phyloP scores from a whole-genome alignment of 1,139 yeast species.

The Hansenula lynferdii region DNA sequence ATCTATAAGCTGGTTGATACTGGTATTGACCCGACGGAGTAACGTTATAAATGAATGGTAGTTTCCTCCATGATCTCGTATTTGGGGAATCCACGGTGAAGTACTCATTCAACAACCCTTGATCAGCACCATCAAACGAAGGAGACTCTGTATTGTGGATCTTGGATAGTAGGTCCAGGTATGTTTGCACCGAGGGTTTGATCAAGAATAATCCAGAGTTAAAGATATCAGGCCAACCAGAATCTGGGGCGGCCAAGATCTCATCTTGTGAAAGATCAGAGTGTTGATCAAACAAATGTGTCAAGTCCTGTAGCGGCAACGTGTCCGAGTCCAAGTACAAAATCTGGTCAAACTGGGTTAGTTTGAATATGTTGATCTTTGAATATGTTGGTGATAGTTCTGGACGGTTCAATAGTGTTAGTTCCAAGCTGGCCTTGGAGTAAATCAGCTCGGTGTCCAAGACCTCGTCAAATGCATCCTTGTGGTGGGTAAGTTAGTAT shows the following conservation, averaged over 20 bases:
- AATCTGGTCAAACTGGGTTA: slow-evolving; percentile 52
- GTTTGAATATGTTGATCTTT: slow-evolving; percentile 70
- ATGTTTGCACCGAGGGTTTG: slow-evolving; percentile 49
- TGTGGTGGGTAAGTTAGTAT: too few relatives aligned
- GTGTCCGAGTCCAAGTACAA: slow-evolving; percentile 84
- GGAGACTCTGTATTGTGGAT: slow-evolving; percentile 29
- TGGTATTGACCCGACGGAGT: slow-evolving; percentile 83
- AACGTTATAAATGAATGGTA: slow-evolving; percentile 83
- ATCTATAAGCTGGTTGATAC: slow-evolving; percentile 71
- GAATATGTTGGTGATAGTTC: slow-evolving; percentile 71
- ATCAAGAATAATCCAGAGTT: slow-evolving; percentile 82
- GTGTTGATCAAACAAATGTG: slow-evolving; percentile 34
- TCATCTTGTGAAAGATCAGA: slow-evolving; percentile 31
- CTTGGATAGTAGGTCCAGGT: slow-evolving; percentile 36
- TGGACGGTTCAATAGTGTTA: slow-evolving; percentile 56
- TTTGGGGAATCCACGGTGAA: slow-evolving; percentile 38
- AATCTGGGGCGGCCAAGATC: slow-evolving; percentile 80
- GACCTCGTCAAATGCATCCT: slow-evolving; percentile 27
- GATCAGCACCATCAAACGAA: slow-evolving; percentile 94
- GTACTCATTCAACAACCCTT: slow-evolving; percentile 82
- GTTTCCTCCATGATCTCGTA: slow-evolving; percentile 46
- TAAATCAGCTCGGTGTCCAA: slow-evolving; percentile 27
- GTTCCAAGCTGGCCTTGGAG: slow-evolving; percentile 29
- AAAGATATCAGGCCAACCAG: slow-evolving; percentile 95
- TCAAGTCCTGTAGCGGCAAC: slow-evolving; percentile 48